Base-by-base conservation (phyloP, 1,284 basidiomycete genomes). In the Sanghuangporus sanghuang region DNA sequence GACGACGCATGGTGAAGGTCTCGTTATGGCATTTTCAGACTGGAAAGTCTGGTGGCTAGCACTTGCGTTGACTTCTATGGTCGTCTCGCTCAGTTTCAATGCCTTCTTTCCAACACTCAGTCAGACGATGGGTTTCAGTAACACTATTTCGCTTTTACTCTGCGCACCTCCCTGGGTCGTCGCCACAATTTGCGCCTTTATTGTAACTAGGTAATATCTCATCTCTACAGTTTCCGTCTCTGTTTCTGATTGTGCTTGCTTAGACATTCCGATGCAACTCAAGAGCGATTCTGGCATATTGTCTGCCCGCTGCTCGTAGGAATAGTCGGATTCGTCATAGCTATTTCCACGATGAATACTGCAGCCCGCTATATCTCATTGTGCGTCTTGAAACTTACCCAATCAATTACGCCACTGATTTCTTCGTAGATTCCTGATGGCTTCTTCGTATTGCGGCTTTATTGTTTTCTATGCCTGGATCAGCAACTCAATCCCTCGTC, bases 151-250 rank as follows among this genome's bases (percentile, higher is more conserved):
- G 1, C 77, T 93, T 21, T 73, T 92, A 52, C 80, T 92, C 36
- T 90, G 87, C 67, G 89, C 88, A 9, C 91, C 92, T 39, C 91
- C 91, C 2, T 94, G 88, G 84, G 75, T 85, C 12, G 85, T 92
- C 71, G 82, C 89, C 1, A 84, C 85, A 4, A 73, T 85, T 23
- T 77, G 83, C 16, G 78, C 82, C 2, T 79, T 85, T 58, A 57
- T 68, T 32, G 70, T 82, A 42, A 81, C 84, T 2, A 78, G 79
- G 85, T 85, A 59, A 35, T 9, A 18, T 40, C 32, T n/a, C 35
- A 3, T n/a, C 50, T 46, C 59, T 53, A 50, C 40, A 9, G 2
- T 14, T 6, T 56, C 40, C 38, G 42, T 14, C 4, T 35, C 16
- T 57, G 63, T 42, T 32, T 65, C 67, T 12, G 65, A 73, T 65